Percentiles rank a stretch among this genome's conserved stretches.
phyloP scores from a whole-genome alignment of 2,329 filamentous ascomycete species.

The Didymella keratinophila region DNA sequence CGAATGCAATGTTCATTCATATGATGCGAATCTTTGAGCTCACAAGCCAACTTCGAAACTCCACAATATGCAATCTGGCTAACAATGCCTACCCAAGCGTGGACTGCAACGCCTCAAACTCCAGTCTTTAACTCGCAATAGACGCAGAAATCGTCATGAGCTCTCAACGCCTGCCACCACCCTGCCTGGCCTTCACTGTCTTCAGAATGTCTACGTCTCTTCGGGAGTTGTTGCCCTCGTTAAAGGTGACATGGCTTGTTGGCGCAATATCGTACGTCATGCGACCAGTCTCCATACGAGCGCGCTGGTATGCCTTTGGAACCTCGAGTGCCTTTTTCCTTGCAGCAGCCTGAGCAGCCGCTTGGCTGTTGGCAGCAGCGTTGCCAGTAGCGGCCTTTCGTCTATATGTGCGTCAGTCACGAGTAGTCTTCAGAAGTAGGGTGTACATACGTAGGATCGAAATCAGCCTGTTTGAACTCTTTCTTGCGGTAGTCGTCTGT shows the following conservation, averaged over 20 bases:
- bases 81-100: slow-evolving; percentile 12
- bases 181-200: slow-evolving; percentile 39
- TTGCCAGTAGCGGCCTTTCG: slow-evolving; percentile 37
- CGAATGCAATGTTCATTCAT: neutral
- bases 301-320: slow-evolving; percentile 64
- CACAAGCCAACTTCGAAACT: slow-evolving; percentile 7
- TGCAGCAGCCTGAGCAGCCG: slow-evolving; percentile 38
- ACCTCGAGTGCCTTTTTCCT: slow-evolving; percentile 61
- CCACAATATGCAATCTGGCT: slow-evolving; percentile 18
- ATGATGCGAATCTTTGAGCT: neutral
- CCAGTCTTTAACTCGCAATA: neutral
- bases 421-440: neutral
- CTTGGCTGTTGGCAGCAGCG: slow-evolving; percentile 44
- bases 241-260: slow-evolving; percentile 59
- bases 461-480: slow-evolving; percentile 65
- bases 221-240: slow-evolving; percentile 38
- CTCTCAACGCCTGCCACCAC: slow-evolving; percentile 35
- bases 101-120: slow-evolving; percentile 15
- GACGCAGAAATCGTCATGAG: neutral
- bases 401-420: slow-evolving; percentile 34
- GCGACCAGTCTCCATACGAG: slow-evolving; percentile 65
- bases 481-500: slow-evolving; percentile 97
- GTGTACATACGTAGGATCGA: slow-evolving; percentile 62
- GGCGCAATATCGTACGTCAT: slow-evolving; percentile 70
- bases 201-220: slow-evolving; percentile 44